These are phyloP conservation scores for Metschnikowia aberdeeniae DNA, from an alignment of 805 yeast species.

Conservation along the genomic window DNA sequence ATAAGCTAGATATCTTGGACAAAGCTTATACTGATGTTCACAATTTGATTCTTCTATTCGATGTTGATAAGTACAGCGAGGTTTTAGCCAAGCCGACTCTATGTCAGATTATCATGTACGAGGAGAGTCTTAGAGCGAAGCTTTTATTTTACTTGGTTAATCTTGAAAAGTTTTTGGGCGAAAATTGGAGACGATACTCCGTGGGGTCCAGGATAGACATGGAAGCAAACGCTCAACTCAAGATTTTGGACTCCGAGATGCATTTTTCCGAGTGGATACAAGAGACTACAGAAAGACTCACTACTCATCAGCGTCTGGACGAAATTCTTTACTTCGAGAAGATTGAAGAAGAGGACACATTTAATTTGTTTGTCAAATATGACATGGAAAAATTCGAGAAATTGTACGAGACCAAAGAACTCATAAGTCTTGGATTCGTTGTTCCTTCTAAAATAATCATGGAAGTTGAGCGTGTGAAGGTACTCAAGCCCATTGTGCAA, in stretches of 20 bases:
- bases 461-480: slow-evolving; percentile 46
- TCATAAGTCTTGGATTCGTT: slow-evolving; percentile 42
- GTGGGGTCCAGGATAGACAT: slow-evolving; percentile 55
- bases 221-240: slow-evolving; percentile 45
- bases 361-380: slow-evolving; percentile 5
- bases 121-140: slow-evolving; percentile 15
- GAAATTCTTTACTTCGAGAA: slow-evolving; percentile 2
- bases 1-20: slow-evolving; percentile 29
- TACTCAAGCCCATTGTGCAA: slow-evolving; percentile 55
- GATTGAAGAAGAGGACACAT: not conserved
- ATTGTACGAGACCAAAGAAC: slow-evolving; percentile 7
- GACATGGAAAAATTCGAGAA: slow-evolving; percentile 1
- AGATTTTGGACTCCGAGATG: slow-evolving; percentile 41
- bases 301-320: not conserved
- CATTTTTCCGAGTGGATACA: slow-evolving; percentile 50
- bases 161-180: slow-evolving; percentile 28
- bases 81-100: not conserved
- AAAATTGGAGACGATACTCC: slow-evolving; percentile 36
- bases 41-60: slow-evolving; percentile 4
- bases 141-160: slow-evolving; percentile 21
- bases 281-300: slow-evolving; percentile 5
- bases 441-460: slow-evolving; percentile 52
- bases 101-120: slow-evolving; percentile 1
- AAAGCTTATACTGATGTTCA: slow-evolving; percentile 27
- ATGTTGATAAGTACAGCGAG: not conserved